These are phyloP conservation scores for Suillus occidentalis DNA, from an alignment of 768 basidiomycete species.

Conservation along the genomic window DNA sequence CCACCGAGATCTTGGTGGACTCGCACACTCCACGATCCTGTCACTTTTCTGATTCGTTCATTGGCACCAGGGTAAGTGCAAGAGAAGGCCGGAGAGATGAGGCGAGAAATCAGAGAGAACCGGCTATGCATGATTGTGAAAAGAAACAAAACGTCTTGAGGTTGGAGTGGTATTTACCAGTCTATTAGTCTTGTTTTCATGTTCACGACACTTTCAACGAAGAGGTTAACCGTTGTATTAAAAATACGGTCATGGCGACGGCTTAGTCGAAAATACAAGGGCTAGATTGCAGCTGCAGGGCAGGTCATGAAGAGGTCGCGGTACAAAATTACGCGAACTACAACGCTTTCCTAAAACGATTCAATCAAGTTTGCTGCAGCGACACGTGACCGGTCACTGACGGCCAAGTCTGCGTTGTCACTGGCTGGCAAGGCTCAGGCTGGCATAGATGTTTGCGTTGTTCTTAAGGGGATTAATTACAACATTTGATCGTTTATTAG, in stretches of 20 bases:
- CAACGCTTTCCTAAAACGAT: background rate
- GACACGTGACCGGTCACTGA: background rate
- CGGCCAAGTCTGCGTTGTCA: background rate
- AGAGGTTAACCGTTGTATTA: background rate
- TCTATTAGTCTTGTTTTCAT: conserved; percentile 18
- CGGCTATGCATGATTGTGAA: background rate
- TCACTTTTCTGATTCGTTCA: conserved; percentile 13
- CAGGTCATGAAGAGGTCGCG: background rate
- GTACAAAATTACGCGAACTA: background rate
- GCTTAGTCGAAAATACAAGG: background rate
- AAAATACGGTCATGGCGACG: background rate
- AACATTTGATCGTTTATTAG: background rate
- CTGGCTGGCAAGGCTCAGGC: no score
- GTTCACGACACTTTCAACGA: background rate
- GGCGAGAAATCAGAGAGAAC: conserved; percentile 20
- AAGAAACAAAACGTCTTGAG: background rate
- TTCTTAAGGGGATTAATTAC: background rate
- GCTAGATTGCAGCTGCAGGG: background rate
- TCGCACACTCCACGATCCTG: conserved; percentile 26
- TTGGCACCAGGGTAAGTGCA: background rate
- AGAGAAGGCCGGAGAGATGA: conserved; percentile 9
- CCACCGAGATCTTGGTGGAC: conserved; percentile 19
- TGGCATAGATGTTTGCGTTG: background rate
- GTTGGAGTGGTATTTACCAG: conserved; percentile 21
- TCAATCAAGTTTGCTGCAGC: background rate